phyloP scores from a whole-genome alignment of 1,284 basidiomycete genomes.

The Tylopilus sp. region DNA sequence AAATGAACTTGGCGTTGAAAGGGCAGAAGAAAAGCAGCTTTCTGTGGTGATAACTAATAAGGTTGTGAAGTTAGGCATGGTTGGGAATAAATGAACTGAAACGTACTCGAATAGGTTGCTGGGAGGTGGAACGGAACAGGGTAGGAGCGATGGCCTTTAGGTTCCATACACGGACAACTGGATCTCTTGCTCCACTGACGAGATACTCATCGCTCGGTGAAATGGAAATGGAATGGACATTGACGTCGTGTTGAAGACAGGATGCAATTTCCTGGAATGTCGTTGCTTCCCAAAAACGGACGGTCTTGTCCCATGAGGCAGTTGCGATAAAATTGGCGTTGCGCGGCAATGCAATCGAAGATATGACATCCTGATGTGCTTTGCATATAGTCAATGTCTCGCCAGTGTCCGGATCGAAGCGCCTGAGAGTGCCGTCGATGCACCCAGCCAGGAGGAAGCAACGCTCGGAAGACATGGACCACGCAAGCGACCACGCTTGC shows the following conservation, averaged over 20 bases:
- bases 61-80: background rate
- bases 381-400: background rate
- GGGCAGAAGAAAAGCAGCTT: no score
- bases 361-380: conserved; percentile 28
- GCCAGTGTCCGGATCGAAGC: conserved; percentile 23
- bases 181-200: conserved; percentile 28
- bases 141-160: conserved; percentile 22
- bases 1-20: no score
- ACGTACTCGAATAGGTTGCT: conserved; percentile 28
- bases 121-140: conserved; percentile 24
- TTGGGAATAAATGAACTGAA: background rate
- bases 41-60: background rate
- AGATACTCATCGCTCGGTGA: conserved; percentile 30
- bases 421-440: conserved; percentile 27
- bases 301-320: conserved; percentile 36
- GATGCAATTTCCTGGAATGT: conserved; percentile 31
- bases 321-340: conserved; percentile 31
- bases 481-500: conserved; percentile 36
- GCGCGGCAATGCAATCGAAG: conserved; percentile 21
- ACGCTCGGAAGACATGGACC: conserved; percentile 23
- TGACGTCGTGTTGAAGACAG: conserved; percentile 22
- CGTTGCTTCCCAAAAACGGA: conserved; percentile 33
- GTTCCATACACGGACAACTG: conserved; percentile 28
- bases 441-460: conserved; percentile 27
- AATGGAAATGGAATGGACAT: conserved; percentile 22